A percentile compares a stretch with the other conserved stretches of the same genome.
These are phyloP conservation scores for Fusarium humuli DNA, from an alignment of 2,329 filamentous ascomycete genomes.

Conservation along the genomic window DNA sequence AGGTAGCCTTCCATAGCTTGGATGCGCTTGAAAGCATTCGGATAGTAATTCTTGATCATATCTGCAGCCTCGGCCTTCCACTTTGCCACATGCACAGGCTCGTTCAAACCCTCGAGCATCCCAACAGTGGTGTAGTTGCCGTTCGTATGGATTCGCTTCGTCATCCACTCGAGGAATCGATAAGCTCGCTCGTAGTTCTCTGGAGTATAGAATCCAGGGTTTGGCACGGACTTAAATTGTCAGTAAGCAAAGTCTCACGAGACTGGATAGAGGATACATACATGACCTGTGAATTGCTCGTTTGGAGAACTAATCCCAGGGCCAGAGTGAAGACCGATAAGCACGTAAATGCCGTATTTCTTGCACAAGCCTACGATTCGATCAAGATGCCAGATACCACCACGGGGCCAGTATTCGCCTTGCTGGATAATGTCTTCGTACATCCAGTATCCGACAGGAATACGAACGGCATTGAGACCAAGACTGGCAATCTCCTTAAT, in stretches of 20 bases:
- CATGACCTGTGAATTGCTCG: conserved; percentile 46
- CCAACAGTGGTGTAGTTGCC: conserved; percentile 65
- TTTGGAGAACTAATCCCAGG: conserved; percentile 40
- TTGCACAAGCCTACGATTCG: conserved; percentile 45
- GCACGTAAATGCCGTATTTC: conserved; percentile 39
- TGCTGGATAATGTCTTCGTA: conserved; percentile 39
- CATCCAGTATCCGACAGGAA: conserved; percentile 47
- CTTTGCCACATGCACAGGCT: conserved; percentile 56
- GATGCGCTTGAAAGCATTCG: conserved; percentile 52
- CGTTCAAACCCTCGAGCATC: conserved; percentile 70
- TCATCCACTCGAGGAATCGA: conserved; percentile 67
- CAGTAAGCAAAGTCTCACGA: accelerated
- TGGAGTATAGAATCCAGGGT: conserved; percentile 65
- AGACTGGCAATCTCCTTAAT: conserved; percentile 42
- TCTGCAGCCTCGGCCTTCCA: conserved; percentile 33
- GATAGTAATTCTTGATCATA: conserved; percentile 46
- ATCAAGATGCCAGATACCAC: conserved; percentile 44
- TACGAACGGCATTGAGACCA: conserved; percentile 43
- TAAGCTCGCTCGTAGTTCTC: conserved; percentile 67
- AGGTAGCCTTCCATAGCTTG: conserved; percentile 60
- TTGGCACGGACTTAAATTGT: neutral
- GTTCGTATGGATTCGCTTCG: conserved; percentile 62
- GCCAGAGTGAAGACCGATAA: conserved; percentile 44
- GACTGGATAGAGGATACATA: neutral
- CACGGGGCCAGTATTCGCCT: conserved; percentile 41